Evolutionary conservation across 495 filamentous ascomycete genomes (phyloP).

Genomic region (Podospora bellae-mahoneyi): DNA sequence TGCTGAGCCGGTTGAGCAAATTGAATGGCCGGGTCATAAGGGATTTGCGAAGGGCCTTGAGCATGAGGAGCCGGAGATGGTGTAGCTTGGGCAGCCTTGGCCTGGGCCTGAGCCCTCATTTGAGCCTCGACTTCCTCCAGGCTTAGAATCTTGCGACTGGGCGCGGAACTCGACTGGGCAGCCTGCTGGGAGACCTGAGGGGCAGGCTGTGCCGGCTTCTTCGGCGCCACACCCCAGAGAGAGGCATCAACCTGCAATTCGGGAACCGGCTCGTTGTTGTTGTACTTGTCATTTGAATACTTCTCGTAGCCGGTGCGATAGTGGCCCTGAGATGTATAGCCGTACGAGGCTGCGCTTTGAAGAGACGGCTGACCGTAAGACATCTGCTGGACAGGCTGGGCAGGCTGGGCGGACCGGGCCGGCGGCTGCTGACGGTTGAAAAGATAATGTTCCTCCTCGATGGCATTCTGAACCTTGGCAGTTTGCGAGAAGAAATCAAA

Average conservation of each 20-base stretch:
- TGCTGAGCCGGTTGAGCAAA: slow-evolving; percentile 27
- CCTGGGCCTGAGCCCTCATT: slow-evolving; percentile 69
- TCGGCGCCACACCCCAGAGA: slow-evolving; percentile 77
- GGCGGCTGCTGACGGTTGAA: slow-evolving; percentile 64
- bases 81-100: slow-evolving; percentile 35
- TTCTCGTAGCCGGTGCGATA: slow-evolving; percentile 81
- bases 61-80: slow-evolving; percentile 30
- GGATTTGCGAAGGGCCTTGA: slow-evolving; percentile 31
- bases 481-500: slow-evolving; percentile 97
- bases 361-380: slow-evolving; percentile 27
- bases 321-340: slow-evolving; percentile 43
- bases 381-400: slow-evolving; percentile 32
- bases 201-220: slow-evolving; percentile 45
- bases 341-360: slow-evolving; percentile 32
- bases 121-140: slow-evolving; percentile 96
- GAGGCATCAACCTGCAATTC: slow-evolving; percentile 90
- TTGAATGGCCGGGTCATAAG: slow-evolving; percentile 29
- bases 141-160: slow-evolving; percentile 83
- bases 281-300: slow-evolving; percentile 67
- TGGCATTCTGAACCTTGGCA: slow-evolving; percentile 74
- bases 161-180: slow-evolving; percentile 23
- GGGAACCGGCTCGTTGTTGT: slow-evolving; percentile 33
- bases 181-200: slow-evolving; percentile 30
- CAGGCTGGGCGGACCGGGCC: slow-evolving; percentile 35
- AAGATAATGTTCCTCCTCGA: slow-evolving; percentile 84